Conservation (phyloP, 169 alveolate species). For the Eimeria tenella region DNA sequence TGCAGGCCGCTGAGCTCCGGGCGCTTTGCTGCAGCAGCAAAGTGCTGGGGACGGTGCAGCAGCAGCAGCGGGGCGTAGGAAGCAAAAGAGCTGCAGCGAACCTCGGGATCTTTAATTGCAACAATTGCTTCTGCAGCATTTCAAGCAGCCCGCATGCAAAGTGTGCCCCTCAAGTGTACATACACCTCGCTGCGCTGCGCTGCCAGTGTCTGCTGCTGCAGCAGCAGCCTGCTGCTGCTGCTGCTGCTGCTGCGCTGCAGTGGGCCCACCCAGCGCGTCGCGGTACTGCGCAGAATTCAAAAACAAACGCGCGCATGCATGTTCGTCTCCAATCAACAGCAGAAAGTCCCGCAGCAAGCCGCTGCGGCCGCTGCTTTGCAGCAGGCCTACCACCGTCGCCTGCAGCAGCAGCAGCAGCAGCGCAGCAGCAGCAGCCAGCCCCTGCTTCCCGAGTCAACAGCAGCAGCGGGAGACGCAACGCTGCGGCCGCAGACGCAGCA, state of each 20-base stretch:
- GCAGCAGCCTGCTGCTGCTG: too few relatives aligned
- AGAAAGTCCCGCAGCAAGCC: constrained; percentile 15
- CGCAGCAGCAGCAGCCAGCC: neutral
- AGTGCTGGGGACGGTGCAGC: constrained; percentile 25
- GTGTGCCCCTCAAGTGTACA: neutral
- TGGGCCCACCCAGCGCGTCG: constrained; percentile 4
- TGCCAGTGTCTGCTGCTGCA: too few relatives aligned
- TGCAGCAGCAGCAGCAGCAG: constrained; percentile 43
- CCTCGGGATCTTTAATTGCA: neutral
- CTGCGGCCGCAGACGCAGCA: neutral
- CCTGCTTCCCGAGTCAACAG: neutral
- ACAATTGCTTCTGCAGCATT: neutral
- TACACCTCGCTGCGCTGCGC: neutral
- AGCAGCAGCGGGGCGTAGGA: constrained; percentile 15
- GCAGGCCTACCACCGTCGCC: constrained; percentile 1
- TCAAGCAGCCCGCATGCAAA: too few relatives aligned
- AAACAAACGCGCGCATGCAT: neutral
- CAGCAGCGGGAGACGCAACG: too few relatives aligned
- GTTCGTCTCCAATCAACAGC: neutral
- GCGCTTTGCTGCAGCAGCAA: constrained; percentile 38
- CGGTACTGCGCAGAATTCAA: constrained; percentile 29
- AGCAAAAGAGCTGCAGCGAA: constrained; percentile 6
- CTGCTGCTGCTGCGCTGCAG: too few relatives aligned
- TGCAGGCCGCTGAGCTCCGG: neutral
- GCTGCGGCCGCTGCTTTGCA: constrained; percentile 26